Evolutionary conservation across 352 stramenopile genomes (phyloP), one percentile per base, ranked within the genome.

Genomic region (Phytophthora brassicae): DNA sequence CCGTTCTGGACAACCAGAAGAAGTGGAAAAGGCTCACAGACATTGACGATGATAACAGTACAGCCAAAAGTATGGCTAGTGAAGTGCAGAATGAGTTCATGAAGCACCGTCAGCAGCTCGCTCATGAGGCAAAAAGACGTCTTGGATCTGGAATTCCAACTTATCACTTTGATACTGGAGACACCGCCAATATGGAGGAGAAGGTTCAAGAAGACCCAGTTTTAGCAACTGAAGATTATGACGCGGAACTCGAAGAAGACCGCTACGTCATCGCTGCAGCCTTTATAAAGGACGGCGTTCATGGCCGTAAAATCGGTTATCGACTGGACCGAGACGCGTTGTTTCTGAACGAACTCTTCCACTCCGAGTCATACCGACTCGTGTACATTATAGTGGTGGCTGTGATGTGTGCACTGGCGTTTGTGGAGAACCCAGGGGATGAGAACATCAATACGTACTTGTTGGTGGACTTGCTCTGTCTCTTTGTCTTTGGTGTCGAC

Each of bases 261-360:
- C 83, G 83, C 52, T 92, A 82, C 52, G 55, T 91, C 4, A 89
- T 94, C 44, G 82, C 85, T 4, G 81, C 85, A 0, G 78, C 82
- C 6, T 94, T 94, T 48, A 87, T 94, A 46, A 81, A 83, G 50
- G 85, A 94, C 56, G 85, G 82, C 20, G 77, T 94, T 23, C 85
- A 94, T 60, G 85, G 82, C n/a, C 82, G 85, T 23, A 94, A 94
- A 66, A 89, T 94, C 51, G 82, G 79, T 35, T 92, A 91, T 51
- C 77, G 82, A 29, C 64, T 94, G 29, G 85, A 94, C 60, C 75
- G 75, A 53, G 75, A 77, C 45, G 77, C 85, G 24, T 64, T 94
- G 0, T 73, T 88, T 3, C 60, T 92, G 35, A 85, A 90, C 53
- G 69, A 86, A 42, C 54, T 90, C 7, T 94, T 92, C 59, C 85